Base-by-base conservation (phyloP, 164 flowering plant genomes). In the Echeveria elegans region DNA sequence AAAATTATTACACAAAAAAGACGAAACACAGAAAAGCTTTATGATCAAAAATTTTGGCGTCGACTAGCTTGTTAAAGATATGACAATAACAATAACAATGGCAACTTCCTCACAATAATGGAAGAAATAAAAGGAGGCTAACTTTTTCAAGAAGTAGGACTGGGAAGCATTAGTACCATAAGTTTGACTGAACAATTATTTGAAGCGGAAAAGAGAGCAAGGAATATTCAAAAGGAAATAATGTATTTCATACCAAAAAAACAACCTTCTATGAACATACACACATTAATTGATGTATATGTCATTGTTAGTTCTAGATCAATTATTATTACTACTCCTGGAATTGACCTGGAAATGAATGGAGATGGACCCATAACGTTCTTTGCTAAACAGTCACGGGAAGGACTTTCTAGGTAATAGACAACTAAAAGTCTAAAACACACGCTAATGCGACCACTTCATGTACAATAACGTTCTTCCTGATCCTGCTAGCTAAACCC, bases 371-470 rank as follows among this genome's bases (percentile, higher is more conserved):
- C 53, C 53, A 47, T 21, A 47, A 18, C 28, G 6, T 16, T 15
- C 16, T 53, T 53, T 53, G 60, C 60, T 53, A 26, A 53, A 31
- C 31, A 50, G 60, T 53, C 60, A 53, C 60, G 60, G 24, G 60
- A 53, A 53, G 18, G 31, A 53, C 60, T 53, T 26, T 53, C 60
- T 26, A 24, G 30, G 31, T 21, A 10, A 18, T 4, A 52, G 28
- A 52, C 52, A 16, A 19, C 52, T 14, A 36, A 36, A 47, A n/a
- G n/a, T 16, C n/a, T 16, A 23, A 24, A 11, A 24, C 29, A 52
- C 59, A 52, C 59, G 59, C 28, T 52, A 52, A 52, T 52, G 29
- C 59, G 29, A 23, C 59, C 59, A 23, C 2, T 18, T 3, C 24
- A n/a, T 48, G 53, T 52, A 9, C n/a, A 50, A 21, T 50, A n/a